Base-by-base conservation (phyloP, 176 grass and related monocot genomes). In the Cenchrus americanus region DNA sequence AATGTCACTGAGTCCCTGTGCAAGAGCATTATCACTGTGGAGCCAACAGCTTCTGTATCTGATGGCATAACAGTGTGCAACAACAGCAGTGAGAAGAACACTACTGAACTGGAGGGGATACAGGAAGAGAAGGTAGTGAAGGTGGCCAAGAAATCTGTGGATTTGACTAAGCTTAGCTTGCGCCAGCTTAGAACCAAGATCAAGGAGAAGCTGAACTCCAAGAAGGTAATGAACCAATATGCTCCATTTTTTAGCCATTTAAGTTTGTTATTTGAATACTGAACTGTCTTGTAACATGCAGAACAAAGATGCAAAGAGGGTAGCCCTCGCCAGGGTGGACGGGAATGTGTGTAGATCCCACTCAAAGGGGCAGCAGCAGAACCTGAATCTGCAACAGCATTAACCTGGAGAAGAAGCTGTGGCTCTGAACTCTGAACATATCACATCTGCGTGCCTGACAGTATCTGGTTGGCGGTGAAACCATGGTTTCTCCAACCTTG, bases 381-480 rank as follows among this genome's bases (percentile, higher is more conserved):
- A 49, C 21, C 17, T 40, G 17, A 76, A 46, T 67, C 65, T 91
- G 65, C 62, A 49, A 10, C 50, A 64, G 14, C 7, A 66, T 58
- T 82, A 72, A 88, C 77, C 43, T 9, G 51, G 53, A 55, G 51
- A 54, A 34, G 48, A 19, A 42, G 80, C n/a, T 57, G 21, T 48
- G 15, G 75, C 14, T 86, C 62, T 30, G 18, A 75, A 65, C 37
- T 50, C 37, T 50, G 43, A 44, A 44, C 43, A 18, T 14, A 44
- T 60, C 14, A 7, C 41, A 47, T 81, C 7, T 79, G 63, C 69
- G 18, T 80, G 70, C 19, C 10, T 58, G 13, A 65, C 19, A 67
- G 63, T 3, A 14, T 74, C 34, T 69, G 75, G 86, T 83, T 88
- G 75, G 75, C 87, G 89, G 82, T 89, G 89, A 92, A 72, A 92